Evolutionary conservation across 768 basidiomycete genomes (phyloP).

Genomic region (Pholiota microspora): DNA sequence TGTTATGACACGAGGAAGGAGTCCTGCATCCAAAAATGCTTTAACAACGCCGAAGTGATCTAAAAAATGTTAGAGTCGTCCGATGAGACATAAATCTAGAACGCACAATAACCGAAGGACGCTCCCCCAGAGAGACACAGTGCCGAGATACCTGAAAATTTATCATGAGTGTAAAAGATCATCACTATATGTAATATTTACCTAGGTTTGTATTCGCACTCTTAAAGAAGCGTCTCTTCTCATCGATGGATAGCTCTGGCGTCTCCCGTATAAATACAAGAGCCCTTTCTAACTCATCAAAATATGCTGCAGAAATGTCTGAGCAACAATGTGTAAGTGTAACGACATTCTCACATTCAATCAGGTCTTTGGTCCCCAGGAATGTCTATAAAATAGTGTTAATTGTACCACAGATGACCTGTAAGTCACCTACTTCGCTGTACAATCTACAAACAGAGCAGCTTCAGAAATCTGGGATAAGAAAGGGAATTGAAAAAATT

Average conservation of each 20-base stretch:
- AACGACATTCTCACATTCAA: slow-evolving; percentile 61
- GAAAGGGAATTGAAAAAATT: background rate
- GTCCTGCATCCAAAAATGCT: slow-evolving; percentile 83
- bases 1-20: slow-evolving; percentile 90
- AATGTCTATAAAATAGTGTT: slow-evolving; percentile 60
- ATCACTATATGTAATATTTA: slow-evolving; percentile 8
- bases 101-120: slow-evolving; percentile 88
- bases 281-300: slow-evolving; percentile 73
- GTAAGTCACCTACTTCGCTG: slow-evolving; percentile 70
- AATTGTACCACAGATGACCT: slow-evolving; percentile 4
- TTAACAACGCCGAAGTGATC: slow-evolving; percentile 91
- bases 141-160: slow-evolving; percentile 60
- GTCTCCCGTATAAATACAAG: slow-evolving; percentile 76
- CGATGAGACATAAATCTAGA: background rate
- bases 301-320: slow-evolving; percentile 60
- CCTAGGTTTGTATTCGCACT: slow-evolving; percentile 88
- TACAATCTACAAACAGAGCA: slow-evolving; percentile 60
- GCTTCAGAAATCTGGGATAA: background rate
- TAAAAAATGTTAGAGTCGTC: slow-evolving; percentile 24
- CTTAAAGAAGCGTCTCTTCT: slow-evolving; percentile 92
- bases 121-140: slow-evolving; percentile 96
- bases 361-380: slow-evolving; percentile 84
- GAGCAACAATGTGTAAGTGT: slow-evolving; percentile 2
- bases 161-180: background rate
- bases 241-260: slow-evolving; percentile 71